phyloP scores from a whole-genome alignment of 2,329 filamentous ascomycete genomes.

The Exutisphaerella laricina region DNA sequence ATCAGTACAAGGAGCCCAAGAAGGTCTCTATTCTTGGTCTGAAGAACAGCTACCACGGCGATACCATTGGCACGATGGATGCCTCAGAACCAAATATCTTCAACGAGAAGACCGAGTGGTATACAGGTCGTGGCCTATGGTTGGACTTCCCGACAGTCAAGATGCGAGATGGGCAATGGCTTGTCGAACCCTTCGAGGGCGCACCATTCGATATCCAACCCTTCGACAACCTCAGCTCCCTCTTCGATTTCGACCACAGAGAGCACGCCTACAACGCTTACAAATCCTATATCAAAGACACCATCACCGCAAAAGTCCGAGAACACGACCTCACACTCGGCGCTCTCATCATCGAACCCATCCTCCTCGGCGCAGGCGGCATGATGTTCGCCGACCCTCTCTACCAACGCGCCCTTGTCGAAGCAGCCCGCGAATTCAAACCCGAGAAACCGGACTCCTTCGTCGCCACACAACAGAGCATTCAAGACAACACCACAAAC shows the following conservation, averaged over 20 bases:
- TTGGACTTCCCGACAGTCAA: conserved; percentile 71
- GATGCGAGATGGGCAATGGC: conserved; percentile 62
- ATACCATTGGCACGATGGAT: conserved; percentile 86
- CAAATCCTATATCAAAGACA: conserved; percentile 34
- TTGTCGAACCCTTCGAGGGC: conserved; percentile 52
- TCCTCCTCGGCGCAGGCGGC: conserved; percentile 74
- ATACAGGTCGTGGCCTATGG: conserved; percentile 70
- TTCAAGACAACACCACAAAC: conserved; percentile 24
- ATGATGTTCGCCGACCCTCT: conserved; percentile 82
- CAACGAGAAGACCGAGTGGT: conserved; percentile 85
- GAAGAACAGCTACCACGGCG: conserved; percentile 77
- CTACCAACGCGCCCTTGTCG: conserved; percentile 67
- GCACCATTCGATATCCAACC: conserved; percentile 27
- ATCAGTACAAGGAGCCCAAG: conserved; percentile 43
- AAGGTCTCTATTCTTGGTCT: conserved; percentile 61
- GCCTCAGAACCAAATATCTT: conserved; percentile 69
- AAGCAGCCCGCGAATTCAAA: conserved; percentile 52
- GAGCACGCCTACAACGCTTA: conserved; percentile 19
- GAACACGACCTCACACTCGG: conserved; percentile 60
- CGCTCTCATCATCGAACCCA: conserved; percentile 71
- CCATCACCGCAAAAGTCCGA: conserved; percentile 46
- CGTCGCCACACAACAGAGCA: not conserved
- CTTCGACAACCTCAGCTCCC: conserved; percentile 47
- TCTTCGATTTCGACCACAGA: conserved; percentile 53
- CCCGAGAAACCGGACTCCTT: conserved; percentile 2